Evolutionary conservation across 78 protist genomes (phyloP), one percentile per base, ranked within the genome.

Genomic region (Pigoraptor vietnamica): DNA sequence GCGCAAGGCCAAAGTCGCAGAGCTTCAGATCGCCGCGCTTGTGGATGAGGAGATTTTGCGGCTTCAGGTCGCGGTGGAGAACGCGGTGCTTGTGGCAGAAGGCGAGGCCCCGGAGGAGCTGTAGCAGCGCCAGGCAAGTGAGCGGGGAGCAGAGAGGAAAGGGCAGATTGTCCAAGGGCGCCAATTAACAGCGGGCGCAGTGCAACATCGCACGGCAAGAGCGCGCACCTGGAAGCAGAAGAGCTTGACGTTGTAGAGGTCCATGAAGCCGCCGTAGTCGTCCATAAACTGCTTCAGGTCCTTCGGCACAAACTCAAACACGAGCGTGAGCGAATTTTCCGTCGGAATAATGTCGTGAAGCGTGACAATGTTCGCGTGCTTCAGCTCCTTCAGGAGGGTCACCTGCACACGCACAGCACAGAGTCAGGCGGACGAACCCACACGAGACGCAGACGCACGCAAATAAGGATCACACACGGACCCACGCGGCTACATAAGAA

Each of bases 1-100:
- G 92, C 0, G 99, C 99, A 29, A 95, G 79, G 37, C 97, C 88
- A 98, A 96, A 36, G 92, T 99, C 99, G 25, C 99, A 99, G n/a
- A 99, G 88, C 94, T 99, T 99, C 56, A 99, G 93, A 23, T 56
- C 88, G 32, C 98, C 97, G 37, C 55, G 9, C 87, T 90, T 83
- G 92, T 96, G 95, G 91, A 99, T 94, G 67, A 98, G 97, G 35
- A 98, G 90, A 92, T 98, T 99, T 90, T 98, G 99, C 34, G 99
- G 99, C 93, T 99, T 99, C 55, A 99, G 89, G 91, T 99, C 99
- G 33, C 99, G 97, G 84, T 99, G 99, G 23, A 99, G 90, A 24
- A 99, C 95, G 55, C 98, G 91, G 21, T 96, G 94, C 10, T 92
- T 33, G 86, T 98, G 99, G 91, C 98, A 96, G 94, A 56, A 94